Conservation (phyloP, 305 asterid species). For the Fraxinus platypoda region DNA sequence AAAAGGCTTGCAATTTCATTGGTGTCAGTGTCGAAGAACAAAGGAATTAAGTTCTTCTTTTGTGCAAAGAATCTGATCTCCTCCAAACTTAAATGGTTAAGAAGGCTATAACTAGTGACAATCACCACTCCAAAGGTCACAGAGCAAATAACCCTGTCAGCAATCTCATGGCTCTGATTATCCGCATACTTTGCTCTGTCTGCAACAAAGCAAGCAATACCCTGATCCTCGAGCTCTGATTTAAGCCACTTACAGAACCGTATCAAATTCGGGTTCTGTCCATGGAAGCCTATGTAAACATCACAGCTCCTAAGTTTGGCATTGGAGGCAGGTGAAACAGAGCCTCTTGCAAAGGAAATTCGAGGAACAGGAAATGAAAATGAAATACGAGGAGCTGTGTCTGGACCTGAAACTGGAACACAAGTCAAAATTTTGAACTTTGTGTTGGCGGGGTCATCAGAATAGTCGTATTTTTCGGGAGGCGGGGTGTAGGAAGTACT, state of each 20-base stretch:
- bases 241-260: slow-evolving; percentile 54
- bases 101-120: slow-evolving; percentile 36
- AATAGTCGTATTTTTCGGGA: slow-evolving; percentile 50
- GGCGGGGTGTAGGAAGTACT: slow-evolving; percentile 88
- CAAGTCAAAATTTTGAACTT: slow-evolving; percentile 69
- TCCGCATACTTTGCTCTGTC: slow-evolving; percentile 46
- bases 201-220: slow-evolving; percentile 51
- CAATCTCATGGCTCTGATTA: slow-evolving; percentile 51
- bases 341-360: slow-evolving; percentile 44
- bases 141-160: slow-evolving; percentile 52
- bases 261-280: slow-evolving; percentile 43
- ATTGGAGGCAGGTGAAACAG: slow-evolving; percentile 42
- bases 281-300: slow-evolving; percentile 48
- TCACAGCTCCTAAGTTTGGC: slow-evolving; percentile 50
- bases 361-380: slow-evolving; percentile 73
- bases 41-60: slow-evolving; percentile 73
- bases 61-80: slow-evolving; percentile 85
- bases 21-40: slow-evolving; percentile 39
- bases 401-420: slow-evolving; percentile 48
- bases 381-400: slow-evolving; percentile 61
- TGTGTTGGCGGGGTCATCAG: slow-evolving; percentile 44
- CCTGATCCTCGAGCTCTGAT: slow-evolving; percentile 53
- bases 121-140: slow-evolving; percentile 47
- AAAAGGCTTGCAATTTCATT: slow-evolving; percentile 32
- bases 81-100: slow-evolving; percentile 54